These are phyloP conservation scores for Helotiales sp. DNA, from an alignment of 2,329 filamentous ascomycete genomes.

Conservation along the genomic window DNA sequence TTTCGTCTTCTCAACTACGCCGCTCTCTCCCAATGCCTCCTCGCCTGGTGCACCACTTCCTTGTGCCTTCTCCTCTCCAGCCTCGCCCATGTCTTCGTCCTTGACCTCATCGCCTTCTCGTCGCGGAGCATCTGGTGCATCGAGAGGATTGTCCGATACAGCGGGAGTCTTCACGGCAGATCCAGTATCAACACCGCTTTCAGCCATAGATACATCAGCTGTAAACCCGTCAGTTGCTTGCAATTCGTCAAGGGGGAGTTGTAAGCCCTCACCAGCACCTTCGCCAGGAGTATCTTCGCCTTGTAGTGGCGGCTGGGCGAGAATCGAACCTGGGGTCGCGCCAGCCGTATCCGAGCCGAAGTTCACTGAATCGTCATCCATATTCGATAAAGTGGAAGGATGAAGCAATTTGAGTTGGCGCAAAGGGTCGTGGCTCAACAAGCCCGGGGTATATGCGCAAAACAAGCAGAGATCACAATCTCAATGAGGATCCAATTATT, in stretches of 20 bases:
- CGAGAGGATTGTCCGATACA: slow-evolving; percentile 67
- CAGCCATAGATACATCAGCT: slow-evolving; percentile 68
- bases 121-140: slow-evolving; percentile 69
- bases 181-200: slow-evolving; percentile 46
- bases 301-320: slow-evolving; percentile 60
- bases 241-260: slow-evolving; percentile 20
- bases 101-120: slow-evolving; percentile 66
- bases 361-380: slow-evolving; percentile 63
- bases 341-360: slow-evolving; percentile 63
- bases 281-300: slow-evolving; percentile 45
- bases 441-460: slow-evolving; percentile 16
- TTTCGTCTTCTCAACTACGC: slow-evolving; percentile 72
- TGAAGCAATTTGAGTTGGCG: slow-evolving; percentile 39
- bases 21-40: slow-evolving; percentile 43
- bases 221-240: slow-evolving; percentile 13
- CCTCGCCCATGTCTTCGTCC: slow-evolving; percentile 83
- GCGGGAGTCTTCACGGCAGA: slow-evolving; percentile 58
- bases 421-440: slow-evolving; percentile 32
- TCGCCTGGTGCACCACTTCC: slow-evolving; percentile 49
- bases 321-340: slow-evolving; percentile 59
- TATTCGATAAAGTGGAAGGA: slow-evolving; percentile 43
- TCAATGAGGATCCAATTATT: neutral
- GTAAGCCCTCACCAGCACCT: slow-evolving; percentile 37
- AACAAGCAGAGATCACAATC: neutral
- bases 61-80: slow-evolving; percentile 57